These are phyloP conservation scores for Triticum urartu DNA, from an alignment of 176 grass and related monocot species.

Conservation along the genomic window DNA sequence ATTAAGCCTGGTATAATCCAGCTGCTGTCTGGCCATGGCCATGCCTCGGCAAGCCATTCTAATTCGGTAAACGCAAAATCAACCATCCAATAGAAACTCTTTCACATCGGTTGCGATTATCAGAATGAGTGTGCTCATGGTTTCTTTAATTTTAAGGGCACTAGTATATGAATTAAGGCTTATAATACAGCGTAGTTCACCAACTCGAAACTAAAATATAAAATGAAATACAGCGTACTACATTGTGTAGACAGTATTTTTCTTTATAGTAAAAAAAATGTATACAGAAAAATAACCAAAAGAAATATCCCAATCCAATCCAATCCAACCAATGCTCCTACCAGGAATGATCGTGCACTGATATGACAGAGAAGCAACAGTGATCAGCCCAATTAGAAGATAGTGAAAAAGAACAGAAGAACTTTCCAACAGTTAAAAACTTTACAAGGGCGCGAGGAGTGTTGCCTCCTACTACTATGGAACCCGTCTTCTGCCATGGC, in stretches of 20 bases:
- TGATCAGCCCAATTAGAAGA: background rate
- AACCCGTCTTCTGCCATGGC: slow-evolving; percentile 3
- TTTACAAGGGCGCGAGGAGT: background rate
- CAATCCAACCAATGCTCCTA: background rate
- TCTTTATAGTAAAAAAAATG: background rate
- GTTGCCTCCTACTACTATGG: background rate
- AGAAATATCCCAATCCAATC: background rate
- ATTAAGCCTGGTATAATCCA: background rate
- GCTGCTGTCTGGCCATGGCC: background rate
- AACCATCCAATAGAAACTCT: background rate
- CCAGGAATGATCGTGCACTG: background rate
- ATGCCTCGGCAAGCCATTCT: background rate
- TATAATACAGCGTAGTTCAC: background rate
- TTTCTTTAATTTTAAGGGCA: background rate
- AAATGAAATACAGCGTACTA: background rate
- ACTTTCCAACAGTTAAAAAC: background rate
- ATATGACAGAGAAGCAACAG: background rate
- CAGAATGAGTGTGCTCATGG: background rate
- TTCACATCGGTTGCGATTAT: background rate
- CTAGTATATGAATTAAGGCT: background rate
- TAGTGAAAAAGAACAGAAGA: background rate
- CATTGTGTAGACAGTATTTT: background rate
- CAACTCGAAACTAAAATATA: background rate
- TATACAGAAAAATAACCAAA: background rate
- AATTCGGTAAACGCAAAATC: background rate